A percentile compares a stretch with the other conserved stretches of the same genome.
Conservation (phyloP, 2,329 filamentous ascomycete species). For the Monilinia aucupariae region DNA sequence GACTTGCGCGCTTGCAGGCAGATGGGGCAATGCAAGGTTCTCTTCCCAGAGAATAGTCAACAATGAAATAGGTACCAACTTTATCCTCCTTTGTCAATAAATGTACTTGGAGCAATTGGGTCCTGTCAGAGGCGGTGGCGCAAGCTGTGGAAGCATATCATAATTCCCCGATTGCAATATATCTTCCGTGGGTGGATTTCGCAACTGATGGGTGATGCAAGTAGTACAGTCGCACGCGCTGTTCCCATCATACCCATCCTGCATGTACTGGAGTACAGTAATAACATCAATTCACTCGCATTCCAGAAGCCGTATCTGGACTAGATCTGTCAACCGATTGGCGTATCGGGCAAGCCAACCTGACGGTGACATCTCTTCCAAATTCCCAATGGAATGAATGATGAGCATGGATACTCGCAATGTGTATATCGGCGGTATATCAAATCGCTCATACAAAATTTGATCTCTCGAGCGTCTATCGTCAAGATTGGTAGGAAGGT, state of each 20-base stretch:
- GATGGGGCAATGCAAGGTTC: not conserved
- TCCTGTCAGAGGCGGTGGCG: not conserved
- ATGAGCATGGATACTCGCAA: not conserved
- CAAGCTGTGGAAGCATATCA: not conserved
- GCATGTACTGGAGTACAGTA: no score
- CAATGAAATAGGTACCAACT: not conserved
- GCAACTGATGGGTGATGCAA: not conserved
- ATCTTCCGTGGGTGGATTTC: constrained; percentile 1
- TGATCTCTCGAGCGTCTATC: not conserved
- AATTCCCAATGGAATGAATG: no score
- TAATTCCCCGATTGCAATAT: not conserved
- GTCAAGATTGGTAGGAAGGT: not conserved
- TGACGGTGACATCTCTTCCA: not conserved
- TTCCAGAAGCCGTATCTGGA: not conserved
- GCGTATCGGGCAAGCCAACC: not conserved
- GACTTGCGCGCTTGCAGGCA: not conserved
- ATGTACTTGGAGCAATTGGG: not conserved
- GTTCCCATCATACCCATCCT: constrained; percentile 3
- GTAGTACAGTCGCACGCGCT: not conserved
- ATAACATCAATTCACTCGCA: constrained; percentile 4
- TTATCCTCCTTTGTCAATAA: not conserved
- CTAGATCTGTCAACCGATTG: not conserved
- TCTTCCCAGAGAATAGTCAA: not conserved
- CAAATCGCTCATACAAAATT: constrained; percentile 14
- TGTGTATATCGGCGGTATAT: not conserved